Evolutionary conservation across 257 asterid genomes (phyloP).

Genomic region (Ocimum tenuiflorum): DNA sequence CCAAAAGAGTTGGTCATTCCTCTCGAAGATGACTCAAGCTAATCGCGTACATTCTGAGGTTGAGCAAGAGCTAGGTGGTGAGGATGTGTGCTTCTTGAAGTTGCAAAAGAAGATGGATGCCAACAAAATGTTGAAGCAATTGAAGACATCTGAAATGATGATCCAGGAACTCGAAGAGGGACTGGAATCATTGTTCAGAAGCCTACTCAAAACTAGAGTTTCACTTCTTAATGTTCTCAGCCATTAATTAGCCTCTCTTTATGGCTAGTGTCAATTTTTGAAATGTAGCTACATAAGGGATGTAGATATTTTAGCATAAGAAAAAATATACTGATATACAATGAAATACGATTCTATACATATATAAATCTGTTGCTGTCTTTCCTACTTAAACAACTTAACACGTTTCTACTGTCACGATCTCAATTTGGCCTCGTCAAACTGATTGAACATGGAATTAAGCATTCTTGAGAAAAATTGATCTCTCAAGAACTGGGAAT

Average conservation of each 20-base stretch:
- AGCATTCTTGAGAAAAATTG: too few species aligned
- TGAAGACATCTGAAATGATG: conserved; percentile 14
- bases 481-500: too few species aligned
- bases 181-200: conserved; percentile 22
- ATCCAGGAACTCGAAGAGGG: conserved; percentile 28
- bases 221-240: conserved; percentile 32
- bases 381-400: too few species aligned
- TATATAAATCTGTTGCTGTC: too few species aligned
- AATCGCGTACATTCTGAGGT: conserved; percentile 3
- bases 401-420: too few species aligned
- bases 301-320: background rate
- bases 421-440: too few species aligned
- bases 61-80: background rate
- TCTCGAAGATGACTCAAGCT: conserved; percentile 26
- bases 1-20: conserved; percentile 22
- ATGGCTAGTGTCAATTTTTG: background rate
- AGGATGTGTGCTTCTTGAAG: conserved; percentile 4
- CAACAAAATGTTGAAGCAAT: conserved; percentile 16
- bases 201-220: conserved; percentile 28
- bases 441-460: too few species aligned
- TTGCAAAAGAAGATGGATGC: background rate
- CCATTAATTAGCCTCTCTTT: conserved; percentile 12
- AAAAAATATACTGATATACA: background rate
- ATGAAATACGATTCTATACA: background rate
- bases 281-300: too few species aligned